Percentiles rank a stretch among this genome's conserved stretches.
Conservation (phyloP, 163 green algal genomes). For the Prototheca wickerhamii region DNA sequence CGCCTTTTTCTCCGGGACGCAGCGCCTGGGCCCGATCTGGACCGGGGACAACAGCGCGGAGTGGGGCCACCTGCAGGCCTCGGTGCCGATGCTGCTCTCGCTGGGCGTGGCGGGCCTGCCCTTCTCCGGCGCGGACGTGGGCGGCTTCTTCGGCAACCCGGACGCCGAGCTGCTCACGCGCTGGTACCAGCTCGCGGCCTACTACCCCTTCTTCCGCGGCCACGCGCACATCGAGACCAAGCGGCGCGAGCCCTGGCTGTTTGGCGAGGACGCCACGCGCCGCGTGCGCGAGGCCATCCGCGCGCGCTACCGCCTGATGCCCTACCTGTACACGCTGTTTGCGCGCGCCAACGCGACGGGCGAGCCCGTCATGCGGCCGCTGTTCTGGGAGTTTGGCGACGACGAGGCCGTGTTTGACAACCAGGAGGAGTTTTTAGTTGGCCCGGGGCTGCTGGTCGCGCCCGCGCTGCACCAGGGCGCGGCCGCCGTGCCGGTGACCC, state of each 20-base stretch:
- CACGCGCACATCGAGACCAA: slow-evolving; percentile 95
- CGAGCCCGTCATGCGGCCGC: slow-evolving; percentile 77
- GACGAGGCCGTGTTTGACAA: slow-evolving; percentile 7
- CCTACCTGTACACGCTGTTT: slow-evolving; percentile 98
- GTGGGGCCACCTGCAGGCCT: slow-evolving; percentile 85
- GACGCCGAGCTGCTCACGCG: slow-evolving; percentile 83
- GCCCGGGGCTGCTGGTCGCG: slow-evolving; percentile 49
- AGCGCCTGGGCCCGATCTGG: slow-evolving; percentile 91
- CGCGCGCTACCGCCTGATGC: slow-evolving; percentile 74
- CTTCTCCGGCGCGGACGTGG: slow-evolving; percentile 84
- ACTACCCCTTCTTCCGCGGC: slow-evolving; percentile 94
- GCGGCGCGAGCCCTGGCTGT: slow-evolving; percentile 94
- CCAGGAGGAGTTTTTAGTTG: slow-evolving; percentile 84
- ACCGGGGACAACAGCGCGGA: slow-evolving; percentile 93
- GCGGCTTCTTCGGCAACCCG: slow-evolving; percentile 97
- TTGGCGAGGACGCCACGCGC: slow-evolving; percentile 63
- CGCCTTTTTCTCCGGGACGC: slow-evolving; percentile 89
- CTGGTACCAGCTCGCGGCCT: slow-evolving; percentile 90
- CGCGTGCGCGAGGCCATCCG: slow-evolving; percentile 55
- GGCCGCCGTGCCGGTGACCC: slow-evolving; percentile 28
- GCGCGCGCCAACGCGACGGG: slow-evolving; percentile 48
- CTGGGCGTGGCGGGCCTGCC: slow-evolving; percentile 77
- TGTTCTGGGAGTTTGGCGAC: slow-evolving; percentile 88
- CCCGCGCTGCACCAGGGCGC: slow-evolving; percentile 53
- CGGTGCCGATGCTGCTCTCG: slow-evolving; percentile 86